These are phyloP conservation scores for Fonsecaea multimorphosa DNA, from an alignment of 2,329 filamentous ascomycete species.

Conservation along the genomic window DNA sequence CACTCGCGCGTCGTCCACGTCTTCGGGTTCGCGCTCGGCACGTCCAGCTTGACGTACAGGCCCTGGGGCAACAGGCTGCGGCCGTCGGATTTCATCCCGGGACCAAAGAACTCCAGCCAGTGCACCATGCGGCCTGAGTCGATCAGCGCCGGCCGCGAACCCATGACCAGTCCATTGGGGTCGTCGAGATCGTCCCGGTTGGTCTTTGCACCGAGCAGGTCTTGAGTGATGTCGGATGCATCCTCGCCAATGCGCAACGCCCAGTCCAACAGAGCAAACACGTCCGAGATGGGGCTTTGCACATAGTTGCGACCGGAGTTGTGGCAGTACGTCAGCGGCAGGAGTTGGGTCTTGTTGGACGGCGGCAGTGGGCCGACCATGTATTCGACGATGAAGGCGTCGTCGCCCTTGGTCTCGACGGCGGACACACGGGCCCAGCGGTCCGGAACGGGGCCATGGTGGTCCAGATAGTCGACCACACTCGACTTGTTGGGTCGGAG, in stretches of 20 bases:
- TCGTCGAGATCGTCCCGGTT: constrained; percentile 32
- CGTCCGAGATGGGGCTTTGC: constrained; percentile 40
- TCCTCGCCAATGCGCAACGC: constrained; percentile 34
- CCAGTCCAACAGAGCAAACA: constrained; percentile 40
- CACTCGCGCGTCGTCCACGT: constrained; percentile 60
- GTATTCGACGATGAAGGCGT: constrained; percentile 44
- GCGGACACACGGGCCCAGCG: constrained; percentile 57
- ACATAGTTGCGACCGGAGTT: constrained; percentile 49
- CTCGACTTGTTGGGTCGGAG: constrained; percentile 58
- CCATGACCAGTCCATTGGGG: constrained; percentile 28
- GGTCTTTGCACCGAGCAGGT: constrained; percentile 36
- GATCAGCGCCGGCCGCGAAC: constrained; percentile 28
- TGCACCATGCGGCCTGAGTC: constrained; percentile 41
- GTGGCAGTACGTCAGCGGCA: constrained; percentile 53
- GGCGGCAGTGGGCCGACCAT: constrained; percentile 59
- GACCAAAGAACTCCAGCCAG: constrained; percentile 36
- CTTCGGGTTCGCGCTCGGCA: constrained; percentile 58
- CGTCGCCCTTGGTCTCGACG: constrained; percentile 20
- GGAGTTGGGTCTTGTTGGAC: constrained; percentile 45
- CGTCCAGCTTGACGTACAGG: constrained; percentile 49
- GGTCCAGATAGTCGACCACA: constrained; percentile 54
- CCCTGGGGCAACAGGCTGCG: constrained; percentile 34
- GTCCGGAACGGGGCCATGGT: constrained; percentile 44
- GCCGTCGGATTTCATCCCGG: constrained; percentile 29
- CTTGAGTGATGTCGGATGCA: constrained; percentile 39